These are phyloP conservation scores for Penicillium cinerascens DNA, from an alignment of 495 filamentous ascomycete genomes.

Conservation along the genomic window DNA sequence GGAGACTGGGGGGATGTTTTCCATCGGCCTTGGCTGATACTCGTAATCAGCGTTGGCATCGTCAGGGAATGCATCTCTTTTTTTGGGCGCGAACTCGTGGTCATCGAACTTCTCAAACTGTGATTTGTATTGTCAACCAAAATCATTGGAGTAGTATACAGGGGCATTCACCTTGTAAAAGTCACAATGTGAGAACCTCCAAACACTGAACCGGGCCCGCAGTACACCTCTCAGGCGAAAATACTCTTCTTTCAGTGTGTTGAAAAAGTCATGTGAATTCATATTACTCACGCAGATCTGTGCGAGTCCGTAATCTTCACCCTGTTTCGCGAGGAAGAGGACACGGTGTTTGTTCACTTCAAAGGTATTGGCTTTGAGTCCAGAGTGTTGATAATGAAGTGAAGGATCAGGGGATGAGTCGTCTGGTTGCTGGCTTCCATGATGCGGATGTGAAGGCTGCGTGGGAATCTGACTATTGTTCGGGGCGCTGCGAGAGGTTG, in stretches of 20 bases:
- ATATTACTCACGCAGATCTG: background rate
- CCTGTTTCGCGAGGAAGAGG: slow-evolving; percentile 1
- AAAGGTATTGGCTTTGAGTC: background rate
- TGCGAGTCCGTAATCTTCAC: slow-evolving; percentile 4
- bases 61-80: background rate
- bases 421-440: background rate
- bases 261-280: background rate
- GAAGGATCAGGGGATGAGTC: background rate
- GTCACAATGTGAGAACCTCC: slow-evolving; percentile 1
- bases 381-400: background rate
- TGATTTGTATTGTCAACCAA: background rate
- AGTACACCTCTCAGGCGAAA: background rate
- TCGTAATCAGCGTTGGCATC: slow-evolving; percentile 4
- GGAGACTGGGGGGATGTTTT: slow-evolving; percentile 18
- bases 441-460: background rate
- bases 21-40: slow-evolving; percentile 8
- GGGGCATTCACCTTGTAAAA: background rate
- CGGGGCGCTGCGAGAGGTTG: too few relatives aligned
- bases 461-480: background rate
- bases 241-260: slow-evolving; percentile 1
- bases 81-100: background rate
- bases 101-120: slow-evolving; percentile 1
- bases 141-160: background rate
- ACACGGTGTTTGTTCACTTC: background rate
- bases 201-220: background rate